phyloP scores from a whole-genome alignment of 345 rosid genomes.

The Populus pruinosa region DNA sequence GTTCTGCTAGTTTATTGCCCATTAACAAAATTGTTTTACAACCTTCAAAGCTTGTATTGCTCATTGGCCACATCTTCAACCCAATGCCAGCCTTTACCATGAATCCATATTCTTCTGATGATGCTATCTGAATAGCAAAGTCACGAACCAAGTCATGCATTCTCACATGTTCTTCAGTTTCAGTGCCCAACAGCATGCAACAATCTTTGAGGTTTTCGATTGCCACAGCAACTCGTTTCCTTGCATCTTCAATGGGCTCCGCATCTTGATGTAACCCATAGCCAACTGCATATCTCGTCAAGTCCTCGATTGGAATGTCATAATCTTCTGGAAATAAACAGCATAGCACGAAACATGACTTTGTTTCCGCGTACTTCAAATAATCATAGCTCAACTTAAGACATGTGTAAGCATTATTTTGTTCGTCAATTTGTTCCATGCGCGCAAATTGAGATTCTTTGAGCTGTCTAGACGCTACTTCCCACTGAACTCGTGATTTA shows the following conservation, averaged over 20 bases:
- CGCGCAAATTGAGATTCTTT: not conserved
- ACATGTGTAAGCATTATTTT: not conserved
- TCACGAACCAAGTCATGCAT: slow-evolving; percentile 19
- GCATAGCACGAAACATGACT: slow-evolving; percentile 7
- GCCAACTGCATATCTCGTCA: not conserved
- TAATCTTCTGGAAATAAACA: slow-evolving; percentile 10
- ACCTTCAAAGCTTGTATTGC: not conserved
- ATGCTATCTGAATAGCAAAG: not conserved
- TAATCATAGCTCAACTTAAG: slow-evolving; percentile 17
- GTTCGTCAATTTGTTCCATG: not conserved
- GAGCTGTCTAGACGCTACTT: not conserved
- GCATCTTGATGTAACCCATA: not conserved
- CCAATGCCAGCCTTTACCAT: not conserved
- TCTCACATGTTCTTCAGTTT: not conserved
- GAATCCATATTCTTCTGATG: not conserved
- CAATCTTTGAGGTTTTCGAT: slow-evolving; percentile 1
- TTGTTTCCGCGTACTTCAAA: not conserved
- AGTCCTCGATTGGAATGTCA: not conserved
- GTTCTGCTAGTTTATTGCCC: not conserved
- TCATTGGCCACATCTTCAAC: not conserved
- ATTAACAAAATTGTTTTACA: slow-evolving; percentile 4
- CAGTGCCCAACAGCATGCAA: slow-evolving; percentile 3
- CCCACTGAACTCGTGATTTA: not conserved
- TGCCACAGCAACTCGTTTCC: not conserved
- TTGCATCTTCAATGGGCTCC: not conserved